Percentiles rank a stretch among this genome's conserved stretches.
phyloP scores from a whole-genome alignment of 2,329 filamentous ascomycete species.

The Seiridium cupressi region DNA sequence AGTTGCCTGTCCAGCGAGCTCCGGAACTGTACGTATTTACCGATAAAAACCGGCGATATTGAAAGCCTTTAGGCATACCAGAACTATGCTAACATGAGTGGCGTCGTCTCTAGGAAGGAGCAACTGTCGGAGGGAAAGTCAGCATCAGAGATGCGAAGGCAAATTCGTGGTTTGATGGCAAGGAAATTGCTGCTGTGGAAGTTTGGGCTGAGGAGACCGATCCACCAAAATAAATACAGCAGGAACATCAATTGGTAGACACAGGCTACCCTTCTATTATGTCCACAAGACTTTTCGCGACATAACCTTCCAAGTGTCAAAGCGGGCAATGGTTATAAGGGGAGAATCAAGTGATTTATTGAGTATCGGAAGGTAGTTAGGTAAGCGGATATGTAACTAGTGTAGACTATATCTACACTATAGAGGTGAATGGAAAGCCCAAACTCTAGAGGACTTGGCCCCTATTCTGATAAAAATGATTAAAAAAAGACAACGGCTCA shows the following conservation, averaged over 20 bases:
- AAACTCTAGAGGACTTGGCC: too few species aligned
- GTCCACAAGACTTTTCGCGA: too few species aligned
- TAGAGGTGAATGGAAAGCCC: too few species aligned
- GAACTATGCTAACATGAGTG: neutral
- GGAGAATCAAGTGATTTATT: too few species aligned
- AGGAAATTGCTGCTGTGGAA: neutral
- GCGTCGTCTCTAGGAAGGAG: neutral
- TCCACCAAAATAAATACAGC: neutral
- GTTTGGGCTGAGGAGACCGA: neutral
- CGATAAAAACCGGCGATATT: too few species aligned
- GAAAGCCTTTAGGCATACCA: neutral
- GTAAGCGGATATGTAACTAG: too few species aligned
- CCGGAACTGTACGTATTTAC: neutral
- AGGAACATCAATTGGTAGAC: slow-evolving; percentile 31
- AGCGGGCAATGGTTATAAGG: too few species aligned
- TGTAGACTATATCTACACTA: too few species aligned
- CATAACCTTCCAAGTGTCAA: too few species aligned
- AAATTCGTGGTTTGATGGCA: neutral
- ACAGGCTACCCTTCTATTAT: slow-evolving; percentile 16
- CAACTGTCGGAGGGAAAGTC: neutral
- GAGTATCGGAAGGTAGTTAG: too few species aligned
- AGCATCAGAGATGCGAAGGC: neutral
- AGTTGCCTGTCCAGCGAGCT: neutral
- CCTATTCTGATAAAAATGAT: too few species aligned
- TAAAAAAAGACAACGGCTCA: too few species aligned